Evolutionary conservation across 2,329 filamentous ascomycete genomes (phyloP), one percentile per base, ranked within the genome.

Genomic region (Myriangium duriaei): DNA sequence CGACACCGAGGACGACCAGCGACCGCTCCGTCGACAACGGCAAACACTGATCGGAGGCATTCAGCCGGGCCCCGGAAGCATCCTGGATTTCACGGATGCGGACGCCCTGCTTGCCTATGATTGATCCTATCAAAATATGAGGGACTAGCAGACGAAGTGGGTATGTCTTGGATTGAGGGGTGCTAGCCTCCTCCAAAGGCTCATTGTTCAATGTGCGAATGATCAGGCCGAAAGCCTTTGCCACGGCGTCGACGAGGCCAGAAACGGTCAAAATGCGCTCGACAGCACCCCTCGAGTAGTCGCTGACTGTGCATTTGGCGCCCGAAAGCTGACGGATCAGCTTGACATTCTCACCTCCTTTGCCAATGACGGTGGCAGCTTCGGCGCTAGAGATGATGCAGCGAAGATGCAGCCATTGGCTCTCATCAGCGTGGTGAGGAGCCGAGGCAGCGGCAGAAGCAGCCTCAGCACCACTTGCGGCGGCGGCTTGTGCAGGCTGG

Each of bases 1-100:
- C 91, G 42, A 98, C 91, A 58, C 91, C 91, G 62, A 96, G 85
- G 18, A 98, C 87, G 36, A 98, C 88, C 34, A 98, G 74, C n/a
- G 91, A 96, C 33, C 91, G 83, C 65, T 98, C 91, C 42, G 86
- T 93, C 12, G 91, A 98, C 44, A 95, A 73, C 34, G 91, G 91
- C 40, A 98, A 73, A 57, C 87, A 93, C 4, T 86, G 81, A 59
- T 96, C 91, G 5, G 91, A 98, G 16, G 91, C 91, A 60, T 98
- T 98, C 32, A 98, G 74, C 45, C 92, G 81, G 38, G 91, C 91
- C 43, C 92, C 92, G 11, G 91, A 98, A 13, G 87, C 87, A 58
- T 98, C 91, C 61, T 98, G 91, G 45, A 98, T 98, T 64, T 98
- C 91, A 48, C 91, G 85, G 58, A 98, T 98, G 47, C 91, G 80